phyloP scores from a whole-genome alignment of 805 yeast species.

The Yarrowia sp. region DNA sequence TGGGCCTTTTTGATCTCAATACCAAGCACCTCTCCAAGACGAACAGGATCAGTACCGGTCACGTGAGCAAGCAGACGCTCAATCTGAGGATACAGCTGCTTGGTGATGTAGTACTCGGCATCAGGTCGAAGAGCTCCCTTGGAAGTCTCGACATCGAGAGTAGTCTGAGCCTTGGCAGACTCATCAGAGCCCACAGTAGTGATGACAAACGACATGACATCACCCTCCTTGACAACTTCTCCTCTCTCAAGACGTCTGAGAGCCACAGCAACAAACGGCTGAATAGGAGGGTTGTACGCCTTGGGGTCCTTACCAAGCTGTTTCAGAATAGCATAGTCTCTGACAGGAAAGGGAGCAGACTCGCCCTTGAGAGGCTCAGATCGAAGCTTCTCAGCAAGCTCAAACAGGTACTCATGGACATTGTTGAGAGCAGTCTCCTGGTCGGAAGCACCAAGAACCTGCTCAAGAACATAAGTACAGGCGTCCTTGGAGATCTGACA shows the following conservation, averaged over 20 bases:
- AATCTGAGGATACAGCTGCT: slow-evolving; percentile 87
- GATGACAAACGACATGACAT: slow-evolving; percentile 83
- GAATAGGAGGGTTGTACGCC: slow-evolving; percentile 72
- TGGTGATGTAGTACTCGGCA: slow-evolving; percentile 72
- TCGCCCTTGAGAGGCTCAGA: slow-evolving; percentile 47
- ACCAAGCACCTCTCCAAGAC: slow-evolving; percentile 75
- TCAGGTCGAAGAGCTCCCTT: slow-evolving; percentile 62
- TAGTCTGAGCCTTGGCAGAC: slow-evolving; percentile 59
- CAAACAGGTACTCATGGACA: slow-evolving; percentile 69
- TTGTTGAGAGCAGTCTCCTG: slow-evolving; percentile 71
- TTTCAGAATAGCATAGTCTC: slow-evolving; percentile 78
- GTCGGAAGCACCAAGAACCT: slow-evolving; percentile 68
- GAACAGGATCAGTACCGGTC: slow-evolving; percentile 78
- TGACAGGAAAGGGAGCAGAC: slow-evolving; percentile 44
- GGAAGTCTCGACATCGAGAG: slow-evolving; percentile 59
- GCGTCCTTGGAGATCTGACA: slow-evolving; percentile 90
- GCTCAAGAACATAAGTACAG: slow-evolving; percentile 69
- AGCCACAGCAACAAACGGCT: slow-evolving; percentile 73
- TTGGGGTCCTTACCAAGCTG: slow-evolving; percentile 84
- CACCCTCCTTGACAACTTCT: slow-evolving; percentile 81
- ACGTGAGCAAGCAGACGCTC: slow-evolving; percentile 81
- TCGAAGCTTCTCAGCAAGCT: slow-evolving; percentile 55
- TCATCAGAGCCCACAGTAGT: slow-evolving; percentile 47
- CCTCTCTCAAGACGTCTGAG: slow-evolving; percentile 76
- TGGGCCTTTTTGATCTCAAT: slow-evolving; percentile 61